Base-by-base conservation (phyloP, 1,139 yeast species). In the Geotrichum histeridarum region DNA sequence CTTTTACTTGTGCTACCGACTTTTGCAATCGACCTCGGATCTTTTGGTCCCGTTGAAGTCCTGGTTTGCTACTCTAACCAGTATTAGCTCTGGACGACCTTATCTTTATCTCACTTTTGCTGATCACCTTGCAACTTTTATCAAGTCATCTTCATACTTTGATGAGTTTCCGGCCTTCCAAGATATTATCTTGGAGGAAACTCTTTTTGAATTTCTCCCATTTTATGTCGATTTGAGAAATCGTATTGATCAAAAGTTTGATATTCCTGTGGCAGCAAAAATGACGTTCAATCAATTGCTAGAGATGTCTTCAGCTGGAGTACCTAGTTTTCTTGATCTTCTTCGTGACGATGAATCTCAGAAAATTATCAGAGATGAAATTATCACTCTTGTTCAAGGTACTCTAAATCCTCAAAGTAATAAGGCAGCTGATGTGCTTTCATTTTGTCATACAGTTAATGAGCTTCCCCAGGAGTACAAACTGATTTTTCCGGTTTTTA, bases 61-160 rank as follows among this genome's bases (percentile, higher is more conserved):
- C 11, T 55, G 58, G 58, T 53, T 55, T 39, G 18, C 53, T 6
- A 15, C 33, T 33, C 33, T 55, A 12, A 14, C 41, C 11, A 49
- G 45, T 8, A 47, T 50, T 22, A 41, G 44, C 5, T 38, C 43
- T 18, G 43, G 31, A 9, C 45, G 44, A 8, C 8, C 47, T 12
- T 44, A 48, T 35, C 42, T 55, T 8, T 55, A 50, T 17, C 30
- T 44, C 6, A 47, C 53, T 11, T 38, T 49, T 12, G 47, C 50
- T 2, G 48, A 37, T 7, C 44, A 48, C 11, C 37, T 55, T 15
- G 42, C 45, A 15, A 27, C 39, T 8, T 53, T 39, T 44, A 50
- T 55, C 22, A 30, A 38, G 5, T 39, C 49, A 2, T 32, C 50
- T n/a, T 30, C 43, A 8, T 44, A 45, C 15, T 31, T 43, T n/a